Base-by-base conservation (phyloP, 1,284 basidiomycete genomes). In the Coniferiporia weirii region DNA sequence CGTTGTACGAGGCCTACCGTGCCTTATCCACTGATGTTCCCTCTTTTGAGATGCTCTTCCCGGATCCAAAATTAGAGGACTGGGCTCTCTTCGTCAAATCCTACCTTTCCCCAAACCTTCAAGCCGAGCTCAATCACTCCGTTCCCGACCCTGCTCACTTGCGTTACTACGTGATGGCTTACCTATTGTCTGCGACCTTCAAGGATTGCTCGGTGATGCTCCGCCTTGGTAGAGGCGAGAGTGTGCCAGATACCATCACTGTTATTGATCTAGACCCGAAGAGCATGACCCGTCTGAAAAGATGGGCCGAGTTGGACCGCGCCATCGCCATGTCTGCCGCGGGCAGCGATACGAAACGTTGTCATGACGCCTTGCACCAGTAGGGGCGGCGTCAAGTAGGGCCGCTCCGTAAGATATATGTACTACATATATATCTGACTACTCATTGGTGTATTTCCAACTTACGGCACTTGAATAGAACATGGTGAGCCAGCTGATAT, bases 121-220 rank as follows among this genome's bases (percentile, higher is more conserved):
- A 69, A 45, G 55, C 68, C 47, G 50, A 61, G 19, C 64, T 73
- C 61, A 71, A 80, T 64, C 72, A 77, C 51, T 66, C 65, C 5
- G 68, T 71, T 32, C 78, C 76, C 5, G 69, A 70, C 48, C 69
- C 75, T 6, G 71, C 73, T 35, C 69, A 82, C 61, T 70, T 89
- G 57, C 77, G 78, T 46, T 79, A 84, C 63, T 82, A 85, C 64
- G 69, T 87, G 49, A 73, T 91, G 53, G 87, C 89, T 3, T 93
- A 93, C 69, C 75, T 93, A 36, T 83, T 98, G 50, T 91, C 91
- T 8, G 91, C 92, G n/a, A 91, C 90, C 10, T 94, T 98, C 81
- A 98, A 98, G 71, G 95, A 98, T 71, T 98, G 95, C 72, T 96
- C 93, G 1, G 71, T 98, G 59, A 90, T 98, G 63, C 67, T 95